Percentiles rank a stretch among this genome's conserved stretches.
phyloP scores from a whole-genome alignment of 495 filamentous ascomycete genomes.

The Tricharina praecox region DNA sequence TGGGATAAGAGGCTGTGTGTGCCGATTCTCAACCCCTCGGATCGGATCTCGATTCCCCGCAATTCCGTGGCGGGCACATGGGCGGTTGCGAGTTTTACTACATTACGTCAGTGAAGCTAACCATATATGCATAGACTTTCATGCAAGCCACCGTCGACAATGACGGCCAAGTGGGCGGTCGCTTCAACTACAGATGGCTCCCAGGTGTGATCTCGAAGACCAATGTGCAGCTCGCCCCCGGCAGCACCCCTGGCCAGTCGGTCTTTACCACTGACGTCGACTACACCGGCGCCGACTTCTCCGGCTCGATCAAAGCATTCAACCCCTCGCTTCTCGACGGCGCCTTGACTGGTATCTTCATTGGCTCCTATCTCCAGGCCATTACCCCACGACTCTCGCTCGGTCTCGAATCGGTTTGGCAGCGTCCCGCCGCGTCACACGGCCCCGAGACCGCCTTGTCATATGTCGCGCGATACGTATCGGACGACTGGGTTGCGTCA shows the following conservation, averaged over 20 bases:
- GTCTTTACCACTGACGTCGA: slow-evolving; percentile 86
- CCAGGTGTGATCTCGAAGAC: slow-evolving; percentile 62
- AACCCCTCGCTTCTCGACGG: slow-evolving; percentile 90
- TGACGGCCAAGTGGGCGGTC: slow-evolving; percentile 60
- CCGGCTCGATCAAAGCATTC: slow-evolving; percentile 71
- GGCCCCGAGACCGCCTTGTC: slow-evolving; percentile 71
- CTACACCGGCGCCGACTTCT: slow-evolving; percentile 84
- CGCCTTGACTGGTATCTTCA: slow-evolving; percentile 80
- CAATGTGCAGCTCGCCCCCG: slow-evolving; percentile 55
- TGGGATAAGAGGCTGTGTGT: no score
- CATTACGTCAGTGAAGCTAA: slow-evolving; percentile 2
- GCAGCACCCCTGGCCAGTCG: slow-evolving; percentile 45
- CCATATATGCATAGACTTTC: slow-evolving; percentile 48
- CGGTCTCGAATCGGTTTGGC: slow-evolving; percentile 86
- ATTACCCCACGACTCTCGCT: slow-evolving; percentile 75
- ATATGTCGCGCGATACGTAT: slow-evolving; percentile 79
- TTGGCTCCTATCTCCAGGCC: slow-evolving; percentile 87
- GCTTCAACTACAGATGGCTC: slow-evolving; percentile 81
- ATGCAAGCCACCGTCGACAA: slow-evolving; percentile 91
- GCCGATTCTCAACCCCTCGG: no score
- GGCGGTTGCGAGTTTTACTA: background rate
- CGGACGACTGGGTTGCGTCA: slow-evolving; percentile 76
- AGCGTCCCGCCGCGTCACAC: slow-evolving; percentile 56
- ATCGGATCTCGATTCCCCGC: no score
- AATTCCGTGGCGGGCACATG: no score